phyloP scores from a whole-genome alignment of 2,329 filamentous ascomycete species.

The Paecilomyces variotii region DNA sequence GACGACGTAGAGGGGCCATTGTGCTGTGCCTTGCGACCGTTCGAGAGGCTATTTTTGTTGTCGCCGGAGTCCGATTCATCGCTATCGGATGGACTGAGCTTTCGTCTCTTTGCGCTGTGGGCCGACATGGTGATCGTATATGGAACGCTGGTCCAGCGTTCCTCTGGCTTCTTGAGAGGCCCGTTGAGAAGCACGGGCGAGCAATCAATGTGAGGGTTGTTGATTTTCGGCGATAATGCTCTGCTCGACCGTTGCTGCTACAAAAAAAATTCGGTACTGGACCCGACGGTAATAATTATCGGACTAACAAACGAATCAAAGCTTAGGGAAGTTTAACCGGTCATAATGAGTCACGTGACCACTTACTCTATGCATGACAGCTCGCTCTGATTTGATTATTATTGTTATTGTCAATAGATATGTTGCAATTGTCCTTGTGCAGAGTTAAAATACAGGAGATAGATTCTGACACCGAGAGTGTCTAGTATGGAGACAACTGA shows the following conservation, averaged over 20 bases:
- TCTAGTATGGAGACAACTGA: not conserved
- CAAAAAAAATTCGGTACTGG: not conserved
- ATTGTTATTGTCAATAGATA: not conserved
- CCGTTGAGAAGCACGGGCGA: not conserved
- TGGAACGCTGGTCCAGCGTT: not conserved
- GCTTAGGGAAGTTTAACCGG: not conserved
- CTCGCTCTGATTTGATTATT: too few species aligned
- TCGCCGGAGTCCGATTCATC: slow-evolving; percentile 6
- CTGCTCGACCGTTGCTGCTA: not conserved
- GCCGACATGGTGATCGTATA: slow-evolving; percentile 19
- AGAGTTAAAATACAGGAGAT: not conserved
- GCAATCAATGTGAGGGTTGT: not conserved
- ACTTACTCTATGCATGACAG: not conserved
- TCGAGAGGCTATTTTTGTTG: slow-evolving; percentile 27
- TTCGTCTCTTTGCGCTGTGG: slow-evolving; percentile 38
- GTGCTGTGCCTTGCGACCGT: slow-evolving; percentile 8
- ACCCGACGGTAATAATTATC: not conserved
- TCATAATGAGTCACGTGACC: not conserved
- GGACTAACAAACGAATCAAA: not conserved
- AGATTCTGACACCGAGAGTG: not conserved
- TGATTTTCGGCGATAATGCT: not conserved
- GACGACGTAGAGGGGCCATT: slow-evolving; percentile 14
- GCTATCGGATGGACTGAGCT: slow-evolving; percentile 32
- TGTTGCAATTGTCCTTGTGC: not conserved
- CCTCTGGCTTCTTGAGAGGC: not conserved